Conservation (phyloP, 495 filamentous ascomycete species). For the Talaromyces adpressus region DNA sequence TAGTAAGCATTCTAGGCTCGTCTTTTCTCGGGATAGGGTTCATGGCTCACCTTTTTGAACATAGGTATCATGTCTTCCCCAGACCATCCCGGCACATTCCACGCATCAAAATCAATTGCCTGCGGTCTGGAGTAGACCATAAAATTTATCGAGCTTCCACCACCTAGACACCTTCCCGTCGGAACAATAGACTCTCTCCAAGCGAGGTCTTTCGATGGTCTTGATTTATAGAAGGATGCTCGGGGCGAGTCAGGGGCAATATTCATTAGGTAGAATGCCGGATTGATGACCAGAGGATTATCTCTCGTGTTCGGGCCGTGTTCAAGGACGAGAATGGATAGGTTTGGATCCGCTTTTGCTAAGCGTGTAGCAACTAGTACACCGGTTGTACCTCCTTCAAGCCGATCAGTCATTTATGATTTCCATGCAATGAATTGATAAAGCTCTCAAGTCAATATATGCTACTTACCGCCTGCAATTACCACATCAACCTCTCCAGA, state of each 20-base stretch:
- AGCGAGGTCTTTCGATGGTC: slow-evolving; percentile 29
- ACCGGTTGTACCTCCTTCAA: slow-evolving; percentile 9
- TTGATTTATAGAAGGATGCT: slow-evolving; percentile 12
- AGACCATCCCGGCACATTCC: slow-evolving; percentile 46
- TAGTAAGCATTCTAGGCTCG: background rate
- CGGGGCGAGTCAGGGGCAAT: slow-evolving; percentile 2
- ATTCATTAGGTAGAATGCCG: slow-evolving; percentile 8
- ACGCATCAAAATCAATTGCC: slow-evolving; percentile 42
- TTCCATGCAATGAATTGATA: background rate
- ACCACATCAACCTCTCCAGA: background rate
- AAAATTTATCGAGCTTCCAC: slow-evolving; percentile 54
- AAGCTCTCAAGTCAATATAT: background rate
- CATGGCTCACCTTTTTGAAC: slow-evolving; percentile 39
- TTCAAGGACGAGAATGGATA: slow-evolving; percentile 10
- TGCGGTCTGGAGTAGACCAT: slow-evolving; percentile 46
- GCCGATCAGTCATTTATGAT: background rate
- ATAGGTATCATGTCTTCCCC: slow-evolving; percentile 43
- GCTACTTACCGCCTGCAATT: background rate
- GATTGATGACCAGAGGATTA: slow-evolving; percentile 7
- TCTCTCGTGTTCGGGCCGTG: slow-evolving; percentile 7
- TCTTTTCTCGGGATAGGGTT: background rate
- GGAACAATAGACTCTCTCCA: slow-evolving; percentile 42
- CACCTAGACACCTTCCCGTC: slow-evolving; percentile 48
- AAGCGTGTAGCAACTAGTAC: slow-evolving; percentile 9
- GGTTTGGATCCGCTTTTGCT: slow-evolving; percentile 9